These are phyloP conservation scores for Pelargonium nanum DNA, from an alignment of 345 rosid species.

Conservation along the genomic window DNA sequence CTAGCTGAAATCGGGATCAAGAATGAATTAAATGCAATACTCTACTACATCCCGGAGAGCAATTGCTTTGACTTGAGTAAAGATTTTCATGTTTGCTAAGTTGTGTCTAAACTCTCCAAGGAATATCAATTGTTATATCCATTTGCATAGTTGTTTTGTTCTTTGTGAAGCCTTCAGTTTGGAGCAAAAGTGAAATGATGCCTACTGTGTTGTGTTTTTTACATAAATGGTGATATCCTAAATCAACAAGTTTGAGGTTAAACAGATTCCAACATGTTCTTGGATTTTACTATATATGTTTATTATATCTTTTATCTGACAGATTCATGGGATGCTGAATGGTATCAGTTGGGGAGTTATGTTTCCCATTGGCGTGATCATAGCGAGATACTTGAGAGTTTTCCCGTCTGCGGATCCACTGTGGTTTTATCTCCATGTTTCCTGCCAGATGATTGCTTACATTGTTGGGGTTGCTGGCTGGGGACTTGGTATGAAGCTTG, in stretches of 20 bases:
- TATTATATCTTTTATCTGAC: conserved; percentile 3
- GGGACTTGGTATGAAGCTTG: conserved; percentile 87
- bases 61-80: too few species aligned
- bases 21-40: too few species aligned
- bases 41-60: too few species aligned
- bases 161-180: too few species aligned
- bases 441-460: conserved; percentile 66
- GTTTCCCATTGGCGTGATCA: conserved; percentile 57
- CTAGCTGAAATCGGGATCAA: not conserved
- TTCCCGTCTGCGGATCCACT: conserved; percentile 74
- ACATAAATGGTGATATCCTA: too few species aligned
- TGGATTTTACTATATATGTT: not conserved
- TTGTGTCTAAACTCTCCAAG: too few species aligned
- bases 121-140: too few species aligned
- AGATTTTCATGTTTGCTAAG: too few species aligned
- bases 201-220: too few species aligned
- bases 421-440: conserved; percentile 73
- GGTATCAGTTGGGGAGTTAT: conserved; percentile 82
- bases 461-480: conserved; percentile 80
- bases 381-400: conserved; percentile 61
- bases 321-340: conserved; percentile 85
- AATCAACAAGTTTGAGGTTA: too few species aligned
- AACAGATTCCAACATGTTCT: not conserved
- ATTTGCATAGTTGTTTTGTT: too few species aligned
- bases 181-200: too few species aligned